Percentiles rank a stretch among this genome's conserved stretches.
Conservation (phyloP, 164 flowering plant species). For the Warburgia ugandensis region DNA sequence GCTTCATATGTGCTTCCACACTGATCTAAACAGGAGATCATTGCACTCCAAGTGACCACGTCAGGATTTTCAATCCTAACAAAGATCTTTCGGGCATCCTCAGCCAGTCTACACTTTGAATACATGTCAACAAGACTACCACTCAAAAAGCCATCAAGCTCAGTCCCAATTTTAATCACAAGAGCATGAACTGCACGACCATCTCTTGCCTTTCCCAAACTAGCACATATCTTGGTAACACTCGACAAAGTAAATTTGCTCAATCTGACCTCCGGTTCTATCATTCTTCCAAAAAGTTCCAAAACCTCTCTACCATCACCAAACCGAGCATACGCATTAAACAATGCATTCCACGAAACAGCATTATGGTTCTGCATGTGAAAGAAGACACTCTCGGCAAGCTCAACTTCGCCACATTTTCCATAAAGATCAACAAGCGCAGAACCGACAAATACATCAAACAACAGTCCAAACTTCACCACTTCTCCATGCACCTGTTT, state of each 20-base stretch:
- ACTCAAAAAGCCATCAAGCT: conserved; percentile 25
- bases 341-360: conserved; percentile 47
- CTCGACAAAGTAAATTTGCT: conserved; percentile 38
- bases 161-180: conserved; percentile 29
- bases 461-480: conserved; percentile 27
- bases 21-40: conserved; percentile 40
- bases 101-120: conserved; percentile 39
- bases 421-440: conserved; percentile 51
- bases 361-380: conserved; percentile 31
- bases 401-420: conserved; percentile 37
- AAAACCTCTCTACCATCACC: conserved; percentile 30
- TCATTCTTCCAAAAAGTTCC: conserved; percentile 28
- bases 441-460: conserved; percentile 46
- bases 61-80: conserved; percentile 31
- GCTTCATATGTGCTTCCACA: conserved; percentile 28
- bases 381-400: conserved; percentile 30
- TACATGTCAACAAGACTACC: conserved; percentile 52
- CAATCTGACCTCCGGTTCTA: conserved; percentile 26
- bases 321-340: conserved; percentile 36
- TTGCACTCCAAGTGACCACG: conserved; percentile 42
- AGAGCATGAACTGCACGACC: conserved; percentile 37
- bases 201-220: conserved; percentile 16
- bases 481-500: conserved; percentile 43
- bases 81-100: conserved; percentile 39
- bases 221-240: conserved; percentile 38